Base-by-base conservation (phyloP, 2,329 filamentous ascomycete genomes). In the Triangularia verruculosa region DNA sequence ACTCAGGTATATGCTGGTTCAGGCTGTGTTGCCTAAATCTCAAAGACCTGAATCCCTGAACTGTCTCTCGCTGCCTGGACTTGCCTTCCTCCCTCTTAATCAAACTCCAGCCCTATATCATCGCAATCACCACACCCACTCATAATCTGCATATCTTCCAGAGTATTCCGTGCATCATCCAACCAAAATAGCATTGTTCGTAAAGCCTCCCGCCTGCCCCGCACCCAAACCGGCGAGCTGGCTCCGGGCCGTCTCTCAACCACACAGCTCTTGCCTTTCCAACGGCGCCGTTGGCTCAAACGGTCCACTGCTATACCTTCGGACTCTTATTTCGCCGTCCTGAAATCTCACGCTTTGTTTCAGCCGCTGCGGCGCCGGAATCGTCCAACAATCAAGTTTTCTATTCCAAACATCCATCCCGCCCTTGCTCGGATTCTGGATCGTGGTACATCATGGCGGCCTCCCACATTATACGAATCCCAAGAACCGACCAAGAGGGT, bases 401-500 rank as follows among this genome's bases (percentile, higher is more conserved):
- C 51, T 28, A 43, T 52, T 13, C 25, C 47, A 39, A 22, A 24
- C n/a, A 43, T 13, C n/a, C 27, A 47, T 47, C 39, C 39, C 39
- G 39, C 39, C 39, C 39, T 47, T 17, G 30, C 30, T 32, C 30
- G 30, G 30, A 32, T 32, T 12, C 13, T 32, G 30, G 11, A 32
- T 11, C 3, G 30, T 32, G 30, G 30, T 32, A 32, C 30, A 32
- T 11, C 39, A 70, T 70, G 70, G 60, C 62, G 17, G 34, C 66
- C 55, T 65, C 66, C 13, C 74, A 71, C 59, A 79, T 91, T 64
- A 76, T 91, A 61, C 83, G 85, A 66, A 78, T 92, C 67, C 78
- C 82, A 64, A 82, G 87, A 68, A 82, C 82, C 51, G 83, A 83
- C 63, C 76, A 78, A 62, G 77, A 81, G 54, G 77, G 79, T 55